These are phyloP conservation scores for Cairneyella variabilis DNA, from an alignment of 495 filamentous ascomycete species.

Conservation along the genomic window DNA sequence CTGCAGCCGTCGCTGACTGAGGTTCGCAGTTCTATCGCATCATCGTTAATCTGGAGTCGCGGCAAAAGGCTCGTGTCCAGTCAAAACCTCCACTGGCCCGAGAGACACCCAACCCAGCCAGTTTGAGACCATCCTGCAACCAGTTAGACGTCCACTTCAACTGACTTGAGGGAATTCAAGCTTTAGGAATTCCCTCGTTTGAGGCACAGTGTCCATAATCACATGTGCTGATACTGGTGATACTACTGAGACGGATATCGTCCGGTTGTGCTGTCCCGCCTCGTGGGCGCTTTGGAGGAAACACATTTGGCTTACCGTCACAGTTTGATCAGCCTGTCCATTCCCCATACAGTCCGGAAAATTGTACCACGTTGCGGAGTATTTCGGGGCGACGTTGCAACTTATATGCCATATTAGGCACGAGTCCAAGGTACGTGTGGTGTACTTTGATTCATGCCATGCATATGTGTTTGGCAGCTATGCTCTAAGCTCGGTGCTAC, in stretches of 20 bases:
- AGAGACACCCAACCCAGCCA: too few relatives aligned
- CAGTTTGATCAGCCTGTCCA: neutral
- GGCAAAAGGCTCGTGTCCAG: constrained; percentile 15
- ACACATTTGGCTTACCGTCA: neutral
- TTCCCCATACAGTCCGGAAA: neutral
- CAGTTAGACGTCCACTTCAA: neutral
- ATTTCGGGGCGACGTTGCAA: neutral
- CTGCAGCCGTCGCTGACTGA: neutral
- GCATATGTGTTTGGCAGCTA: constrained; percentile 2
- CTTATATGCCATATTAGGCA: constrained; percentile 6
- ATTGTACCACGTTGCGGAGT: neutral
- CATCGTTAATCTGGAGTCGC: neutral
- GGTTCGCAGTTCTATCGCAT: neutral
- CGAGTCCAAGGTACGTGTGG: constrained; percentile 11
- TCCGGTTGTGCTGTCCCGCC: neutral
- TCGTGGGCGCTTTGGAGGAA: neutral
- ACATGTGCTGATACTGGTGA: constrained; percentile 5
- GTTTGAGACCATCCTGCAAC: neutral
- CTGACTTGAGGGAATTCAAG: neutral
- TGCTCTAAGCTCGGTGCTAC: constrained; percentile 19
- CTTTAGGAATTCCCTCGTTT: neutral
- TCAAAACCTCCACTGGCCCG: constrained; percentile 19
- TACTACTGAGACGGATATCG: neutral
- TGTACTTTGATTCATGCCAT: neutral
- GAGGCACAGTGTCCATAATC: neutral